These are phyloP conservation scores for Diaporthe vexans DNA, from an alignment of 2,329 filamentous ascomycete genomes.

Conservation along the genomic window DNA sequence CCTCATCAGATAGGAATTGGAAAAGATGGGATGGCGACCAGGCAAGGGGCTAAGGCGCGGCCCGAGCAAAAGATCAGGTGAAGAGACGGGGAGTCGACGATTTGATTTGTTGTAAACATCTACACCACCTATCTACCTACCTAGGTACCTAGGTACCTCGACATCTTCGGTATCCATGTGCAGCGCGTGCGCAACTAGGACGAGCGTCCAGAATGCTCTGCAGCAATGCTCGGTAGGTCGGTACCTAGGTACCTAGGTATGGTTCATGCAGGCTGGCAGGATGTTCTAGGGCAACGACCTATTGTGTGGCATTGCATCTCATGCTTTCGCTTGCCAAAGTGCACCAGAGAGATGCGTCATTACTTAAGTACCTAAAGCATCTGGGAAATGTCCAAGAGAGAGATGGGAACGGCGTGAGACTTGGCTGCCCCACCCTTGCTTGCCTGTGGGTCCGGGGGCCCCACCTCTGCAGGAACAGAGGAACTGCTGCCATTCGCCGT, in stretches of 20 bases:
- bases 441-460: constrained; percentile 8
- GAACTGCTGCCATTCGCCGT: constrained; percentile 25
- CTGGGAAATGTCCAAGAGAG: not conserved
- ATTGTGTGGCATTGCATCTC: not conserved
- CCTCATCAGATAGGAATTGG: too few relatives aligned
- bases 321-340: constrained; percentile 1
- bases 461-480: constrained; percentile 29
- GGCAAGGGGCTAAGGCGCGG: too few relatives aligned
- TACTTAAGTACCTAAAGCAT: not conserved
- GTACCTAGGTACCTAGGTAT: not conserved
- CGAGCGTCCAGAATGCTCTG: not conserved
- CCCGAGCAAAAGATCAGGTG: too few relatives aligned
- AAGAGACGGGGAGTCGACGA: too few relatives aligned
- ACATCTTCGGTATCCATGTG: not conserved
- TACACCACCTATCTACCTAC: too few relatives aligned
- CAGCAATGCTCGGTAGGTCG: too few relatives aligned
- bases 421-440: not conserved
- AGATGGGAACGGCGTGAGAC: too few relatives aligned
- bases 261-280: constrained; percentile 27
- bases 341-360: too few relatives aligned
- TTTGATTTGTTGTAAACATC: too few relatives aligned
- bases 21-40: not conserved
- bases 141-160: too few relatives aligned
- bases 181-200: too few relatives aligned
- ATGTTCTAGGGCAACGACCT: too few relatives aligned